Conservation (phyloP, 306 rosid species). For the Myrica gale region DNA sequence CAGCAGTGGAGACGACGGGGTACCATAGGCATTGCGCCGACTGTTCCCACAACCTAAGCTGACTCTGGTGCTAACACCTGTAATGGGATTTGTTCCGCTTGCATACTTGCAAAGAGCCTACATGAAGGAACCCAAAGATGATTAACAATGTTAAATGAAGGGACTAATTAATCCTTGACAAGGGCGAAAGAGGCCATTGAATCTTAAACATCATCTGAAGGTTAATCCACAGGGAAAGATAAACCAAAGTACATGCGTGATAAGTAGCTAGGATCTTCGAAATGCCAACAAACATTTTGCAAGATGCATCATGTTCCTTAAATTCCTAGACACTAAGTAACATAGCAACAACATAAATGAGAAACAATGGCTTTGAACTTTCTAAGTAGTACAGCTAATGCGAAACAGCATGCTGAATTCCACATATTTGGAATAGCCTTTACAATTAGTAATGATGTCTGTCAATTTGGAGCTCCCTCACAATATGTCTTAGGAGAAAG, state of each 20-base stretch:
- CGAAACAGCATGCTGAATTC: neutral
- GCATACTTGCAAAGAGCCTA: constrained; percentile 68
- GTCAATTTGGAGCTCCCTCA: neutral
- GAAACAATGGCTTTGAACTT: neutral
- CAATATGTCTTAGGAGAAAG: neutral
- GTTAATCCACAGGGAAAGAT: neutral
- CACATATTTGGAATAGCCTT: neutral
- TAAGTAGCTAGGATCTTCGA: neutral
- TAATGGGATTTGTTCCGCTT: constrained; percentile 51
- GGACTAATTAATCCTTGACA: neutral
- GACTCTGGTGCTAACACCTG: constrained; percentile 56
- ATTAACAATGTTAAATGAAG: neutral
- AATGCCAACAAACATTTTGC: neutral
- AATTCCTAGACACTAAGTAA: neutral
- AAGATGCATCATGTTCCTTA: neutral
- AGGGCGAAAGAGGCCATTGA: neutral
- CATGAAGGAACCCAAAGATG: neutral
- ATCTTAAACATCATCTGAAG: neutral
- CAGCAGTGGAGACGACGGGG: constrained; percentile 67
- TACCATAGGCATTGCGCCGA: constrained; percentile 70
- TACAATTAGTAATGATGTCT: too few relatives aligned
- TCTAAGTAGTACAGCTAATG: neutral
- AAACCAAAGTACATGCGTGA: neutral
- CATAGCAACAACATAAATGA: neutral
- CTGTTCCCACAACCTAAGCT: constrained; percentile 85